These are phyloP conservation scores for Petasospora rhodanensis DNA, from an alignment of 1,139 yeast genomes.

Conservation along the genomic window DNA sequence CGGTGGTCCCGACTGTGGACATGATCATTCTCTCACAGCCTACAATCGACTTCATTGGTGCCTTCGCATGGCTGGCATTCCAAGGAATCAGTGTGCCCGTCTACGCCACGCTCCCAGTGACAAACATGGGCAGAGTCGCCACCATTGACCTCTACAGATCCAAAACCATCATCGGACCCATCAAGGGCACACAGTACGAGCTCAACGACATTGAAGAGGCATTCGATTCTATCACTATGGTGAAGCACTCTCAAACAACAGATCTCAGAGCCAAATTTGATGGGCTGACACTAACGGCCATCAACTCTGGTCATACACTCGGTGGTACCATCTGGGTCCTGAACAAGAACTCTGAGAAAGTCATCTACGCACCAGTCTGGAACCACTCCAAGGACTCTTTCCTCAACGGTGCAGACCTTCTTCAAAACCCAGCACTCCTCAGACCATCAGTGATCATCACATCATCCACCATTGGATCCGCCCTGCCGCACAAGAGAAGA, in stretches of 20 bases:
- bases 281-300: slow-evolving; percentile 71
- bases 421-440: slow-evolving; percentile 57
- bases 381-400: slow-evolving; percentile 89
- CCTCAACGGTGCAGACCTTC: slow-evolving; percentile 72
- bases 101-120: slow-evolving; percentile 84
- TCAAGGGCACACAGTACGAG: slow-evolving; percentile 56
- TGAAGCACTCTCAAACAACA: slow-evolving; percentile 81
- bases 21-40: slow-evolving; percentile 80
- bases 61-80: slow-evolving; percentile 66
- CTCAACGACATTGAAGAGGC: slow-evolving; percentile 73
- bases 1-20: slow-evolving; percentile 49
- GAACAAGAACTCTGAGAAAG: slow-evolving; percentile 67
- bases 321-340: slow-evolving; percentile 86
- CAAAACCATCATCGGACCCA: slow-evolving; percentile 71
- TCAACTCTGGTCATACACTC: slow-evolving; percentile 86
- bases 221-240: slow-evolving; percentile 61
- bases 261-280: slow-evolving; percentile 50
- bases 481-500: slow-evolving; percentile 60
- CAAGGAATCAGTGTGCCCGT: slow-evolving; percentile 71
- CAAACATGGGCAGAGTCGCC: slow-evolving; percentile 80
- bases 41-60: slow-evolving; percentile 75
- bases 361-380: slow-evolving; percentile 91
- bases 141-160: slow-evolving; percentile 78
- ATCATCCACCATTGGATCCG: slow-evolving; percentile 66
- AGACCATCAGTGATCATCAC: slow-evolving; percentile 87